These are phyloP conservation scores for Trichocomaceae sp. DNA, from an alignment of 2,329 filamentous ascomycete genomes.

Conservation along the genomic window DNA sequence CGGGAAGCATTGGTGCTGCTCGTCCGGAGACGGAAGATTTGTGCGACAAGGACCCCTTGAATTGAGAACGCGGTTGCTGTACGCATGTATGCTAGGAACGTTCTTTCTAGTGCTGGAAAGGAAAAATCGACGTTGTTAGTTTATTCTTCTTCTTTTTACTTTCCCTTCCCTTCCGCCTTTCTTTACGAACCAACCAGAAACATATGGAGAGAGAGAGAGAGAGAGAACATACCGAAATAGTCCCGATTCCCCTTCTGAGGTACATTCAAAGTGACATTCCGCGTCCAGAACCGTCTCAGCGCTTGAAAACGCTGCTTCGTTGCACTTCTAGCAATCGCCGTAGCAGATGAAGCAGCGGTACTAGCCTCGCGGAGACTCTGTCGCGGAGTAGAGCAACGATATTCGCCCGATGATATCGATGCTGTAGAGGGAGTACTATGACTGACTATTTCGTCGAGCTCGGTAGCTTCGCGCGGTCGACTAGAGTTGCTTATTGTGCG, in stretches of 20 bases:
- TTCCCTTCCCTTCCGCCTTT: no score
- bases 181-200: no score
- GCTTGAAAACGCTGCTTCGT: conserved; percentile 51
- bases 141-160: no score
- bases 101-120: conserved; percentile 61
- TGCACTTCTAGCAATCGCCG: not conserved
- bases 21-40: conserved; percentile 57
- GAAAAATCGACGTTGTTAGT: no score
- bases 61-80: conserved; percentile 65
- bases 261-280: conserved; percentile 34
- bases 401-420: conserved; percentile 31
- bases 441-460: conserved; percentile 9
- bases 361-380: conserved; percentile 16
- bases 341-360: conserved; percentile 13
- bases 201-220: not conserved
- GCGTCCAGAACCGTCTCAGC: conserved; percentile 79
- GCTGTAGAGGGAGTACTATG: conserved; percentile 12
- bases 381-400: conserved; percentile 20
- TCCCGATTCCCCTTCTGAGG: conserved; percentile 37
- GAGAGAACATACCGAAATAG: conserved; percentile 31
- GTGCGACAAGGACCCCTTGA: conserved; percentile 58
- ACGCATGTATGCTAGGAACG: conserved; percentile 66
- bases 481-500: conserved; percentile 2
- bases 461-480: conserved; percentile 13
- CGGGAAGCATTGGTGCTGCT: conserved; percentile 21